These are phyloP conservation scores for Ambrosia artemisiifolia DNA, from an alignment of 129 eudicot genomes.

Conservation along the genomic window DNA sequence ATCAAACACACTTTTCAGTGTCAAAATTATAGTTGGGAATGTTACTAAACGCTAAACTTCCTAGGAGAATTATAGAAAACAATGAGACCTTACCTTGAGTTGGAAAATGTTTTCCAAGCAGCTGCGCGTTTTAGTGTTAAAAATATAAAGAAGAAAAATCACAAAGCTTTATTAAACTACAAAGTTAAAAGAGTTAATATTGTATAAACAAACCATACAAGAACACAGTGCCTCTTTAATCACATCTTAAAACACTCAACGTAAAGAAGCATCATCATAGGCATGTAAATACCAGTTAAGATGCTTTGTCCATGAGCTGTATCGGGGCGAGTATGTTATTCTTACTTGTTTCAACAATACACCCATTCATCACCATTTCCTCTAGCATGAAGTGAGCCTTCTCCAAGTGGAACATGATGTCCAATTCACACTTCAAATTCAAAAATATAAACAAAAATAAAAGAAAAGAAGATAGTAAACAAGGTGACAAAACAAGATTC, in stretches of 20 bases:
- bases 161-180: not conserved
- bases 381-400: constrained; percentile 96
- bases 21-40: not conserved
- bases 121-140: not conserved
- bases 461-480: not conserved
- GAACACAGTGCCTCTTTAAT: not conserved
- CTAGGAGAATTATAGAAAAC: not conserved
- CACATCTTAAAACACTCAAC: not conserved
- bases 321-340: constrained; percentile 74
- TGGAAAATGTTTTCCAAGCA: not conserved
- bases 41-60: not conserved
- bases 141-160: not conserved
- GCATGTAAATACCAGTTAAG: constrained; percentile 26
- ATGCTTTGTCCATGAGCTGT: constrained; percentile 87
- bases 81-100: not conserved
- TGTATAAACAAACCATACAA: not conserved
- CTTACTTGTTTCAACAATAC: constrained; percentile 90
- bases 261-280: not conserved
- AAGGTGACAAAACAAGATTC: not conserved
- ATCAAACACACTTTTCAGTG: not conserved
- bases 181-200: not conserved
- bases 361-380: constrained; percentile 97
- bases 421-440: constrained; percentile 71
- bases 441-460: not conserved
- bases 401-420: constrained; percentile 93